These are phyloP conservation scores for Naganishia friedmannii DNA, from an alignment of 768 basidiomycete species.

Conservation along the genomic window DNA sequence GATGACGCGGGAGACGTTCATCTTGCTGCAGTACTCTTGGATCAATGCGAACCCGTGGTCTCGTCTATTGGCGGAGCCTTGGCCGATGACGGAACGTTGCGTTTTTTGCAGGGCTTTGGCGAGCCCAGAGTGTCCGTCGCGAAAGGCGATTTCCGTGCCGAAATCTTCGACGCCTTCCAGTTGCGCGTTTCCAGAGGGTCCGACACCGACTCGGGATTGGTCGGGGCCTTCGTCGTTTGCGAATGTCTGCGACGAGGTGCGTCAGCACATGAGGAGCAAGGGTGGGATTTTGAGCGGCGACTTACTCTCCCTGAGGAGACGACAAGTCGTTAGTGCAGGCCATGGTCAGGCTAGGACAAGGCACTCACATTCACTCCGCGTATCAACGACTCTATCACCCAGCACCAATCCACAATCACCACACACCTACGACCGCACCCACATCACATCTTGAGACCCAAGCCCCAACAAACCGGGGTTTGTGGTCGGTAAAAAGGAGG, in stretches of 20 bases:
- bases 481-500: too few relatives aligned
- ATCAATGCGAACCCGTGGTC: constrained; percentile 74
- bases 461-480: too few relatives aligned
- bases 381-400: constrained; percentile 95
- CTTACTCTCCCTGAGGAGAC: constrained; percentile 40
- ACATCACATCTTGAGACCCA: background rate
- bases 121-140: constrained; percentile 89
- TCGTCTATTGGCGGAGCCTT: constrained; percentile 87
- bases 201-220: constrained; percentile 98
- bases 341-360: background rate
- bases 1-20: constrained; percentile 41
- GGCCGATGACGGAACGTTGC: constrained; percentile 88
- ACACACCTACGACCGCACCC: constrained; percentile 40
- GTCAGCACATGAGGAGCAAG: background rate
- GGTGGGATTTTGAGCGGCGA: background rate
- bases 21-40: constrained; percentile 43
- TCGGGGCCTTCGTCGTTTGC: constrained; percentile 99
- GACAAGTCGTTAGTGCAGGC: constrained; percentile 13
- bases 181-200: constrained; percentile 69
- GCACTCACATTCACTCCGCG: constrained; percentile 94
- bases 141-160: constrained; percentile 90
- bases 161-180: constrained; percentile 93
- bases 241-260: constrained; percentile 71
- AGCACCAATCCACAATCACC: constrained; percentile 68
- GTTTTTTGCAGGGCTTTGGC: constrained; percentile 90